Evolutionary conservation across 2,329 filamentous ascomycete species (phyloP).

Genomic region (Arthrobotrys pseudoclavata): DNA sequence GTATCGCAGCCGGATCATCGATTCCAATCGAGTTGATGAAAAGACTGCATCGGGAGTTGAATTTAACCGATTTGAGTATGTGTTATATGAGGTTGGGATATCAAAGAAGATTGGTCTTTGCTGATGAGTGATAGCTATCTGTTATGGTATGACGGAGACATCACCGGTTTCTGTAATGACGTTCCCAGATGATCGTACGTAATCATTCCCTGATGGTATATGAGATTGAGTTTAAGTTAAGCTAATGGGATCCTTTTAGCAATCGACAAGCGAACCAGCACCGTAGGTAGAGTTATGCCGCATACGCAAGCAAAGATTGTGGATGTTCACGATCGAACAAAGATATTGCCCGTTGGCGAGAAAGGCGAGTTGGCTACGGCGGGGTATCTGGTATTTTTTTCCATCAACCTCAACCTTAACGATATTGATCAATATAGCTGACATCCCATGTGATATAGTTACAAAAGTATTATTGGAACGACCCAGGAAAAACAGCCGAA

Average conservation of each 20-base stretch:
- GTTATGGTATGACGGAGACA: conserved; percentile 97
- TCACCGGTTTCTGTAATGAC: conserved; percentile 83
- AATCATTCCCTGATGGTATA: conserved; percentile 74
- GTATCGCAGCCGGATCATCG: conserved; percentile 89
- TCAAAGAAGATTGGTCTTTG: background rate
- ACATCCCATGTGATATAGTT: conserved; percentile 29
- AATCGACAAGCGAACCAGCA: conserved; percentile 75
- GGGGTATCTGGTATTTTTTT: conserved; percentile 83
- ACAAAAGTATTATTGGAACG: conserved; percentile 86
- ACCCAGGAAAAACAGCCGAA: conserved; percentile 77
- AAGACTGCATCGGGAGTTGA: conserved; percentile 78
- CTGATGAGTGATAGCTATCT: conserved; percentile 75
- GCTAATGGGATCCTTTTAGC: conserved; percentile 21
- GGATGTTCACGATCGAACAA: conserved; percentile 73
- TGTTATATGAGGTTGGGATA: background rate
- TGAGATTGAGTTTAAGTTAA: conserved; percentile 72
- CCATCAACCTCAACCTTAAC: background rate
- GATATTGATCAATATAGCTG: background rate
- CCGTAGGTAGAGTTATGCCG: conserved; percentile 84
- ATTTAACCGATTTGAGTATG: conserved; percentile 76
- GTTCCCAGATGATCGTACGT: conserved; percentile 78
- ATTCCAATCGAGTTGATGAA: conserved; percentile 86
- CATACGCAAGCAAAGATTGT: conserved; percentile 89
- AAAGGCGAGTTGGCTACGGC: conserved; percentile 84
- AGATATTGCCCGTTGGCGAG: conserved; percentile 75